A percentile compares a stretch with the other conserved stretches of the same genome.
phyloP scores from a whole-genome alignment of 306 rosid species.

The Ceratonia siliqua region DNA sequence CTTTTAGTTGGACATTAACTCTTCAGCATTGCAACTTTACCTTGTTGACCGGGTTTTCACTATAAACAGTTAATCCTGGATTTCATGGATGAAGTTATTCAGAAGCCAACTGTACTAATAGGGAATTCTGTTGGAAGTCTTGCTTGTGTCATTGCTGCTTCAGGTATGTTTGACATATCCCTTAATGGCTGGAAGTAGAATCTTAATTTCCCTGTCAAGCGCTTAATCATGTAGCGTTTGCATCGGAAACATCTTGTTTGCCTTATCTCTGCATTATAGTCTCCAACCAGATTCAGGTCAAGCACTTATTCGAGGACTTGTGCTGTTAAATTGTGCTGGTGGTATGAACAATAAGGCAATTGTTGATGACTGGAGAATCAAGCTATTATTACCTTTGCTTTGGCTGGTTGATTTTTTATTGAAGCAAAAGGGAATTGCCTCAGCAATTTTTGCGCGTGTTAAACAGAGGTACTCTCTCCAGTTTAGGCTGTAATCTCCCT shows the following conservation, averaged over 20 bases:
- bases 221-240: not conserved
- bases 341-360: conserved; percentile 97
- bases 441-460: conserved; percentile 74
- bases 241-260: conserved; percentile 21
- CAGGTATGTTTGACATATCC: conserved; percentile 56
- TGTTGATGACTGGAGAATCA: conserved; percentile 96
- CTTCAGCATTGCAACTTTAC: conserved; percentile 13
- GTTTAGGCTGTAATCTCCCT: not conserved
- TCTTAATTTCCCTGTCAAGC: not conserved
- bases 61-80: conserved; percentile 75
- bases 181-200: conserved; percentile 13
- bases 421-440: conserved; percentile 71
- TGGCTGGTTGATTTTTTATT: conserved; percentile 78
- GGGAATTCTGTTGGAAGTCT: conserved; percentile 98
- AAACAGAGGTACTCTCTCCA: conserved; percentile 60
- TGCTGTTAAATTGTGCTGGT: conserved; percentile 84
- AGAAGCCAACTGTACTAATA: conserved; percentile 77
- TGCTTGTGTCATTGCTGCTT: conserved; percentile 88
- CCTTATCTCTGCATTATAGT: conserved; percentile 33
- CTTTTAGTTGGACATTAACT: conserved; percentile 2
- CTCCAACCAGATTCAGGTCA: conserved; percentile 61
- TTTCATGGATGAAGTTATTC: conserved; percentile 74
- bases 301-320: conserved; percentile 69
- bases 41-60: conserved; percentile 1
- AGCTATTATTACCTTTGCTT: conserved; percentile 73